Base-by-base conservation (phyloP, 225 moss, liverwort and hornwort species). In the Asterella californica region DNA sequence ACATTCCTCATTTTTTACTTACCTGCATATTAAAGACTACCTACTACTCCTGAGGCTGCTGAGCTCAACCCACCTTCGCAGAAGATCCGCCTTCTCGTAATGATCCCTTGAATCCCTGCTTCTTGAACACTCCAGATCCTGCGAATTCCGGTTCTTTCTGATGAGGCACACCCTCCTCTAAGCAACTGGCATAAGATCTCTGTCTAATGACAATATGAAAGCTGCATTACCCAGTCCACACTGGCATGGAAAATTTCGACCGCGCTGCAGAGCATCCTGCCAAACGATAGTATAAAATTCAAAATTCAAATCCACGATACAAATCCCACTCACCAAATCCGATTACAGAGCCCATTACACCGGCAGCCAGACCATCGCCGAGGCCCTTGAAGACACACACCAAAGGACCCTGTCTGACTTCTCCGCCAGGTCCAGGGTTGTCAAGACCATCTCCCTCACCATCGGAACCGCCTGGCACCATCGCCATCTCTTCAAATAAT, bases 61-160 rank as follows among this genome's bases (percentile, higher is more conserved):
- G 12, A 48, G 71, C 71, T 47, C 11, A 71, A 27, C 27, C 12
- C 36, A 96, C 96, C 94, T 93, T 94, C 36, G 96, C 96, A 79
- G 96, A 97, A 42, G 90, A 85, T 57, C 91, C 91, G 38, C 91
- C 94, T 84, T 97, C 96, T 77, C 85, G 86, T 76, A 97, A 64
- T 74, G 94, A 93, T 81, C 86, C 90, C 86, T 90, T 91, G 30
- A 94, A 89, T 21, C 94, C 96, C 82, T 94, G 92, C 84, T 81
- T 92, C 82, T 94, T 93, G 77, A 94, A 93, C 11, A 97, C 80
- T 74, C 96, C 96, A 38, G 96, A 88, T 6, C 96, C 96, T 96
- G 90, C 76, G 83, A 4, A 49, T 49, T 65, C 36, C 47, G 9
- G 9, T n/a, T n/a, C 4, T 61, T 61, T 4, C 2, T 42, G 42